Base-by-base conservation (phyloP, 495 filamentous ascomycete species). In the Pyrenopolyporus hunteri region DNA sequence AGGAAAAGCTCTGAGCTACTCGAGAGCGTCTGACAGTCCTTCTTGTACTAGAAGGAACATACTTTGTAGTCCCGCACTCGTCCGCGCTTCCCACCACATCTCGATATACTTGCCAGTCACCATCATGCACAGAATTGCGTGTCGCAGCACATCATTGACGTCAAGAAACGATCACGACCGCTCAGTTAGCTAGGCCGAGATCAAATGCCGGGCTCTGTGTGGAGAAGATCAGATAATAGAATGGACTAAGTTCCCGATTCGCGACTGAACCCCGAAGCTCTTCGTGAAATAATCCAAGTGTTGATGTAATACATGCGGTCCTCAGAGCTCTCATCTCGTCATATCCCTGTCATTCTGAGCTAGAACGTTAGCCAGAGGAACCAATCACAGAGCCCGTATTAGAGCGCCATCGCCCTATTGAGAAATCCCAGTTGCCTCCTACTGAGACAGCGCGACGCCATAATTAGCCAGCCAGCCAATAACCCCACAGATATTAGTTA, bases 331-430 rank as follows among this genome's bases (percentile, higher is more conserved):
- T 14, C 19, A 55, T 59, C 29, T 56, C 56, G 62, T 59, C 62
- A 59, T 65, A 56, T 56, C 50, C 56, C 39, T 59, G 62, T 59
- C 50, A 65, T 65, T n/a, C 25, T 46, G 28, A 50, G 31, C 35
- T 48, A 25, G 29, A 9, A 10, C 11, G 22, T 20, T 36, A 22
- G 25, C 13, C 28, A 4, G 7, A 2, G 17, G 6, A 40, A 11
- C 61, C 54, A 64, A 64, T 55, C 61, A 59, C 6, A 32, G 6
- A 50, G 36, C 42, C 28, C 19, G 10, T 44, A 64, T 64, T 64
- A 50, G 36, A 54, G 16, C 14, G 36, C 32, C 16, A 57, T 5
- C 7, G n/a, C 60, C 48, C n/a, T 28, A 53, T 64, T 48, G 11
- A 29, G 54, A 47, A 64, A 48, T 16, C 35, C 29, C 22, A 13